Evolutionary conservation across 2,329 filamentous ascomycete genomes (phyloP).

Genomic region (Emydomyces testavorans): DNA sequence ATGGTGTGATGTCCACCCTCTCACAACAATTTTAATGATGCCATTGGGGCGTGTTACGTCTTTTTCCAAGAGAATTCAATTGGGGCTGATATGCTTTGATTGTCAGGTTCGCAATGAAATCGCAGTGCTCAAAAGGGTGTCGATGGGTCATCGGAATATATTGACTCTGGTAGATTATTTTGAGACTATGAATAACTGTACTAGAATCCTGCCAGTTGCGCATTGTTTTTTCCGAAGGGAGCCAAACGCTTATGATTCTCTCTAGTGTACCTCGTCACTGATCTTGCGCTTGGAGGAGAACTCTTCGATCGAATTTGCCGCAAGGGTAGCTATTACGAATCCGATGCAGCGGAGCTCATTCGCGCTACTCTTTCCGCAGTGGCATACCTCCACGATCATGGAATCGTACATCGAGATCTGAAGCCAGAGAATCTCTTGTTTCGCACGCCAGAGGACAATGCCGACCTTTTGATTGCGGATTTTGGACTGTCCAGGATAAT

Average conservation of each 20-base stretch:
- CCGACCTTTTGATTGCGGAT: conserved; percentile 90
- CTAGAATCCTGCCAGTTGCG: neutral
- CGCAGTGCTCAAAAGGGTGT: conserved; percentile 92
- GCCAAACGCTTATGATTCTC: conserved; percentile 1
- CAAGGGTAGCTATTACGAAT: conserved; percentile 97
- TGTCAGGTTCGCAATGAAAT: conserved; percentile 88
- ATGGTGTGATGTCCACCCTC: conserved; percentile 59
- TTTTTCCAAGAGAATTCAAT: neutral
- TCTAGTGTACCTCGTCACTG: conserved; percentile 83
- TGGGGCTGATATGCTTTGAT: neutral
- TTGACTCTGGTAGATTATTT: conserved; percentile 97
- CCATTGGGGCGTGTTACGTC: neutral
- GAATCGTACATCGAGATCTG: conserved; percentile 93
- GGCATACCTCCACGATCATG: conserved; percentile 94
- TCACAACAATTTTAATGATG: neutral
- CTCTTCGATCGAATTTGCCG: conserved; percentile 97
- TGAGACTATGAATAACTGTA: conserved; percentile 96
- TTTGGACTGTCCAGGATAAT: conserved; percentile 94
- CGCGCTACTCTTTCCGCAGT: conserved; percentile 93
- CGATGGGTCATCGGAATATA: conserved; percentile 98
- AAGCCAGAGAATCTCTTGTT: conserved; percentile 97
- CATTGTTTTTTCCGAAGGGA: neutral
- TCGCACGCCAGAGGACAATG: conserved; percentile 93
- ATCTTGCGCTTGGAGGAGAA: conserved; percentile 89
- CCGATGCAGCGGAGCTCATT: conserved; percentile 88